Evolutionary conservation across 139 green algal species (phyloP).

Genomic region (Pleodorina starrii): DNA sequence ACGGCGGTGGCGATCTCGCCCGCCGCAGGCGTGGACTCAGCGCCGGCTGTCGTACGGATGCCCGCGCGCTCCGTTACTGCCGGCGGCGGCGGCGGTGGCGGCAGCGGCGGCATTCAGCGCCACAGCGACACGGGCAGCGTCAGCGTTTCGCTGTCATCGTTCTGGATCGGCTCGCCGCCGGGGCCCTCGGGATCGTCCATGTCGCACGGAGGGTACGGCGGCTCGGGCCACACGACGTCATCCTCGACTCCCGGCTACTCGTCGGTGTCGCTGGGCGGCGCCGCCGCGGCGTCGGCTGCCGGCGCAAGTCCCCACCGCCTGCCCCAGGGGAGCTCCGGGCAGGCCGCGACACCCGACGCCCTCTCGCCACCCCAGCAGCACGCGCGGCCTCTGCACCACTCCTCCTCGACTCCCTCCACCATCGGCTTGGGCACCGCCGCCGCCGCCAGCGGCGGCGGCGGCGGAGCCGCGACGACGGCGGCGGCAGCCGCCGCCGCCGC

Average conservation of each 20-base stretch:
- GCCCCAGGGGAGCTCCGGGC: not conserved
- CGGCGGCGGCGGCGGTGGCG: not conserved
- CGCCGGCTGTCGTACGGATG: not conserved
- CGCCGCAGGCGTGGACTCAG: too few relatives aligned
- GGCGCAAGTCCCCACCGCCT: not conserved
- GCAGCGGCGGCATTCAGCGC: not conserved
- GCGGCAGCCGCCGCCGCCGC: not conserved
- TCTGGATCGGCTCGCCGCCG: not conserved
- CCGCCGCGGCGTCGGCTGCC: not conserved
- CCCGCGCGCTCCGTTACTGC: not conserved
- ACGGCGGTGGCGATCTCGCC: not conserved
- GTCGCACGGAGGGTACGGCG: not conserved
- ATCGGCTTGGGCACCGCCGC: not conserved
- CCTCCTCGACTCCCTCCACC: not conserved
- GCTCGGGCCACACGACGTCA: not conserved
- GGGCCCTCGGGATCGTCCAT: not conserved
- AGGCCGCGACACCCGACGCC: not conserved
- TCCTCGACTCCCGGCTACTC: not conserved
- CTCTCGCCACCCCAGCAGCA: not conserved
- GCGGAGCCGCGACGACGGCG: too few relatives aligned
- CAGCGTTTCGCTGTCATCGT: not conserved
- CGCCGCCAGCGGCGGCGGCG: not conserved
- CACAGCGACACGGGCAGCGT: not conserved
- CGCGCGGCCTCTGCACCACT: constrained; percentile 10
- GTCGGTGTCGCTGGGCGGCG: not conserved